Evolutionary conservation across 2,329 filamentous ascomycete genomes (phyloP).

Genomic region (Podosphaera aphanis): DNA sequence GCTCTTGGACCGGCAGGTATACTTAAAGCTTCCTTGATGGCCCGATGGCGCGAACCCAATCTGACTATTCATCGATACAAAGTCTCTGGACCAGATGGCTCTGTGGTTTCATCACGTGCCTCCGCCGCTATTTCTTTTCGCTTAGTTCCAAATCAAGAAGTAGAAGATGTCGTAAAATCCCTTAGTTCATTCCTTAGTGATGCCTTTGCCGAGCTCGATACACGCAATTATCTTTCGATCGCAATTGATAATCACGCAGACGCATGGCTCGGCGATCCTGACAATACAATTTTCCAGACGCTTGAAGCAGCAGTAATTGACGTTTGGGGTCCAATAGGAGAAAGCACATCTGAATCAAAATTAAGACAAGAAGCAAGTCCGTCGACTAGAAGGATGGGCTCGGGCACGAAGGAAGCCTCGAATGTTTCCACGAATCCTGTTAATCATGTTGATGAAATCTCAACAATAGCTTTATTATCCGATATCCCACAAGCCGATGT

Average conservation of each 20-base stretch:
- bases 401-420: background rate
- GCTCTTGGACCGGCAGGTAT: conserved; percentile 32
- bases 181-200: conserved; percentile 43
- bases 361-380: conserved; percentile 4
- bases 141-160: conserved; percentile 79
- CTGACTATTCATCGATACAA: conserved; percentile 85
- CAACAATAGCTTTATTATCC: no score
- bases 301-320: conserved; percentile 66
- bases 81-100: conserved; percentile 75
- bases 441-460: conserved; percentile 7
- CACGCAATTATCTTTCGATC: conserved; percentile 58
- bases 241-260: conserved; percentile 84
- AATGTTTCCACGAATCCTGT: background rate
- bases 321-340: conserved; percentile 46
- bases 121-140: conserved; percentile 75
- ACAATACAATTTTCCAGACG: conserved; percentile 74
- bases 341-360: conserved; percentile 14
- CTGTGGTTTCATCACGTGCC: conserved; percentile 73
- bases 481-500: no score
- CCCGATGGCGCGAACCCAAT: conserved; percentile 84
- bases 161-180: conserved; percentile 46
- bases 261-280: conserved; percentile 82
- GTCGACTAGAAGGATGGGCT: conserved; percentile 3
- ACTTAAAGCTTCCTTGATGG: conserved; percentile 72
- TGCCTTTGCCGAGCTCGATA: conserved; percentile 52